Percentiles rank a stretch among this genome's conserved stretches.
phyloP scores from a whole-genome alignment of 805 yeast genomes.

The Blastobotrys robertii region DNA sequence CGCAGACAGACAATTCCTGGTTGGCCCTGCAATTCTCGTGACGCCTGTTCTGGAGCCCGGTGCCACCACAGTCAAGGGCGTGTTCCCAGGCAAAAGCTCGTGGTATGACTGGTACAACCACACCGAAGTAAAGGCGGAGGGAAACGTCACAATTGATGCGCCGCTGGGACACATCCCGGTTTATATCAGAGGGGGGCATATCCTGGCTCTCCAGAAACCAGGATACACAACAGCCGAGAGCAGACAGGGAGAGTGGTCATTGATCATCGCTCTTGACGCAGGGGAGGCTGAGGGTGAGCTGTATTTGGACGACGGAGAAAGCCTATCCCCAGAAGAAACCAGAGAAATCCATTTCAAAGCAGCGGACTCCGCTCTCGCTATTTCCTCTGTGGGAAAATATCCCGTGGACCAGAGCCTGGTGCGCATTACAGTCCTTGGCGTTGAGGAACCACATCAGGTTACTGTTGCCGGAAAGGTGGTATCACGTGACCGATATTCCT shows the following conservation, averaged over 20 bases:
- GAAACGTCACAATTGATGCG: slow-evolving; percentile 30
- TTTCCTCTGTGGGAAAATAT: not conserved
- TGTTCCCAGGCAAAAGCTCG: slow-evolving; percentile 31
- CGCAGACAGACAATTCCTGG: slow-evolving; percentile 72
- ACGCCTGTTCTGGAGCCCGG: slow-evolving; percentile 65
- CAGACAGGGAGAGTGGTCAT: slow-evolving; percentile 10
- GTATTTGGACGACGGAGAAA: slow-evolving; percentile 80
- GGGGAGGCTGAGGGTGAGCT: slow-evolving; percentile 46
- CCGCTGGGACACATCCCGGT: slow-evolving; percentile 59
- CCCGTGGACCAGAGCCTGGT: not conserved
- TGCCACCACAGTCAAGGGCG: slow-evolving; percentile 31
- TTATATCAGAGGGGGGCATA: slow-evolving; percentile 65
- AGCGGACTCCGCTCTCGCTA: not conserved
- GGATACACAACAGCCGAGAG: slow-evolving; percentile 34
- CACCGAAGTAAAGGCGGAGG: slow-evolving; percentile 12
- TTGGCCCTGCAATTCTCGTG: slow-evolving; percentile 61
- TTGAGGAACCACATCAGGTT: not conserved
- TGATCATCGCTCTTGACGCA: slow-evolving; percentile 44
- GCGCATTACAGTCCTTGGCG: slow-evolving; percentile 1
- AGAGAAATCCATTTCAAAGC: not conserved
- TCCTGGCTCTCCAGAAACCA: slow-evolving; percentile 68
- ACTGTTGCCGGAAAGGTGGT: too few relatives aligned
- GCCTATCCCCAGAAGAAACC: slow-evolving; percentile 37
- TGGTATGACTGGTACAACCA: slow-evolving; percentile 28
- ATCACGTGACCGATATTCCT: too few relatives aligned